Conservation (phyloP, 257 asterid genomes). For the Nicotiana paniculata region DNA sequence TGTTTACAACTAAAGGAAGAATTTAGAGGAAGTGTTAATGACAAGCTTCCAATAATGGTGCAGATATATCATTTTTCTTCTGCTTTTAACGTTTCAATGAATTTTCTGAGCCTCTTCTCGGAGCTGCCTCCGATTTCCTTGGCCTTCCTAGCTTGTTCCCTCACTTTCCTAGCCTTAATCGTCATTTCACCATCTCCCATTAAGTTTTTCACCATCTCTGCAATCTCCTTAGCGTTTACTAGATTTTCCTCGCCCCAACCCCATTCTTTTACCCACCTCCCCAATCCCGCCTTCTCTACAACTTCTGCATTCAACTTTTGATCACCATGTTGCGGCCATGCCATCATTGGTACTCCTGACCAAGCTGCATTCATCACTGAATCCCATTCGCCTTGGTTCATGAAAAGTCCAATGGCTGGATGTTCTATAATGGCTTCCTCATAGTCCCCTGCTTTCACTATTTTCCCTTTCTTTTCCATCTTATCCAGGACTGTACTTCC, state of each 20-base stretch:
- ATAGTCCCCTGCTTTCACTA: constrained; percentile 16
- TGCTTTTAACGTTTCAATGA: constrained; percentile 3
- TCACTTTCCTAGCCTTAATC: constrained; percentile 22
- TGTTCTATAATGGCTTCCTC: constrained; percentile 27
- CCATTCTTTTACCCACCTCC: constrained; percentile 31
- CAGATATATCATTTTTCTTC: background rate
- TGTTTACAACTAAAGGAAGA: background rate
- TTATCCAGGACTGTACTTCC: constrained; percentile 6
- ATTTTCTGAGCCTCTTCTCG: constrained; percentile 8
- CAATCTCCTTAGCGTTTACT: constrained; percentile 24
- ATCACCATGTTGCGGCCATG: constrained; percentile 52
- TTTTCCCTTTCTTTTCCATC: constrained; percentile 12
- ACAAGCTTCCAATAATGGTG: background rate
- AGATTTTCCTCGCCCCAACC: constrained; percentile 28
- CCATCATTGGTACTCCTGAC: constrained; percentile 34
- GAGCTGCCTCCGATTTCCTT: constrained; percentile 24
- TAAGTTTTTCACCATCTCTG: constrained; percentile 17
- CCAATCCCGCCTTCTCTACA: constrained; percentile 29
- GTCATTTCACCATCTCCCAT: constrained; percentile 20
- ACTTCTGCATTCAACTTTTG: constrained; percentile 40
- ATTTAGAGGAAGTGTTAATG: background rate
- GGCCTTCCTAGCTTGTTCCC: constrained; percentile 25
- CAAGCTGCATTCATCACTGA: constrained; percentile 42
- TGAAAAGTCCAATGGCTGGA: constrained; percentile 34
- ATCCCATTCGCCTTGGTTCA: constrained; percentile 43